Conservation (phyloP, 306 rosid species). For the Medicago truncatula region MtrunA17r5.0-ANR NC_053042.1:5641001-5641500, state of each 20-base stretch:
- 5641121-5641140: slow-evolving; percentile 30
- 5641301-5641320: slow-evolving; percentile 51
- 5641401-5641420: too few species aligned
- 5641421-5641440: too few species aligned
- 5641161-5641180: slow-evolving; percentile 80
- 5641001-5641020: slow-evolving; percentile 87
- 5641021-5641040: slow-evolving; percentile 80
- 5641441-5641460: too few species aligned
- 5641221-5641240: slow-evolving; percentile 82
- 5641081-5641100: slow-evolving; percentile 42
- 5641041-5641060: slow-evolving; percentile 77
- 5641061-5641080: slow-evolving; percentile 83
- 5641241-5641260: slow-evolving; percentile 72
- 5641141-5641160: slow-evolving; percentile 81
- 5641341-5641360: slow-evolving; percentile 28
- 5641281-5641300: slow-evolving; percentile 67
- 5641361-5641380: slow-evolving; percentile 15
- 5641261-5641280: slow-evolving; percentile 71
- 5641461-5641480: too few species aligned
- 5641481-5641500: too few species aligned
- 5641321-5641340: slow-evolving; percentile 32
- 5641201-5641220: slow-evolving; percentile 89
- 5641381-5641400: not conserved
- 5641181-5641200: slow-evolving; percentile 72
- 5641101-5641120: slow-evolving; percentile 31